These are phyloP conservation scores for Gamarada debralockiae DNA, from an alignment of 495 filamentous ascomycete genomes.

Conservation along the genomic window DNA sequence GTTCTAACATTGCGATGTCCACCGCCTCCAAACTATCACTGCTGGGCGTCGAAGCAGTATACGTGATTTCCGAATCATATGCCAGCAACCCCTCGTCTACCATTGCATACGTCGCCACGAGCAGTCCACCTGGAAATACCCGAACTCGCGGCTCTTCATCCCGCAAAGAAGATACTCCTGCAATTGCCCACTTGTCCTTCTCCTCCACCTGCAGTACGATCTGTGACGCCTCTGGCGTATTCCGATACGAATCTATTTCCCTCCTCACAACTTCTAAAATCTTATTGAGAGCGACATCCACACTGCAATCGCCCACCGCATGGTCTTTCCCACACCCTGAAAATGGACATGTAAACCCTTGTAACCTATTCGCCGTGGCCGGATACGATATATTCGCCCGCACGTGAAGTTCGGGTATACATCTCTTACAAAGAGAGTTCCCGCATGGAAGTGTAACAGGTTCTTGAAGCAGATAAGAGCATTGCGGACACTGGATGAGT, in stretches of 20 bases:
- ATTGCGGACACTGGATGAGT: conserved; percentile 70
- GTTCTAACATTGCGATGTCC: conserved; percentile 49
- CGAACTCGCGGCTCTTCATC: conserved; percentile 28
- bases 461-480: conserved; percentile 60
- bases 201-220: conserved; percentile 36
- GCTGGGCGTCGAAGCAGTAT: conserved; percentile 29
- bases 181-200: conserved; percentile 36
- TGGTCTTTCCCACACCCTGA: conserved; percentile 64
- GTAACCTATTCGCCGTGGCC: conserved; percentile 53
- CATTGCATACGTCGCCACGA: conserved; percentile 56
- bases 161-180: conserved; percentile 35
- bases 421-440: conserved; percentile 68
- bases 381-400: conserved; percentile 74
- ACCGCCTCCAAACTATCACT: conserved; percentile 35
- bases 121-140: conserved; percentile 46
- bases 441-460: conserved; percentile 84
- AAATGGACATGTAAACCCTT: conserved; percentile 72
- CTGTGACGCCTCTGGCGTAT: conserved; percentile 20
- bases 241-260: conserved; percentile 35
- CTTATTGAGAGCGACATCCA: conserved; percentile 72
- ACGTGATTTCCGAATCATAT: conserved; percentile 47
- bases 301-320: conserved; percentile 67
- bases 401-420: conserved; percentile 60
- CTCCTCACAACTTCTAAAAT: conserved; percentile 50
- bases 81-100: conserved; percentile 49